Percentiles rank a stretch among this genome's conserved stretches.
These are phyloP conservation scores for Cylindrodendrum hubeiense DNA, from an alignment of 2,329 filamentous ascomycete genomes.

Conservation along the genomic window DNA sequence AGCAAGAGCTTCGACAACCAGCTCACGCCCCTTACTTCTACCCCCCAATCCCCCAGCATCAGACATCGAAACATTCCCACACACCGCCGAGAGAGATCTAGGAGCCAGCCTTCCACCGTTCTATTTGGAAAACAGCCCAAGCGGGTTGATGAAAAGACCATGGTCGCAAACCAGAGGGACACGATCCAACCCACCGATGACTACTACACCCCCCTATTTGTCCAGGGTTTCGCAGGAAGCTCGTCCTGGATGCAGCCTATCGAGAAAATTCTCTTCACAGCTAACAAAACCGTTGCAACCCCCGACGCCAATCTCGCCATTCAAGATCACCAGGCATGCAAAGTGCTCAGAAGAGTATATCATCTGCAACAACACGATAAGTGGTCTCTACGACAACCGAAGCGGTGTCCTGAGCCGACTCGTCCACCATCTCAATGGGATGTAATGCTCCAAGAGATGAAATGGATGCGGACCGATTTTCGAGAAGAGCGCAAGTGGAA, in stretches of 20 bases:
- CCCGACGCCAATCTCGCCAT: slow-evolving; percentile 86
- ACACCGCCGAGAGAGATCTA: slow-evolving; percentile 68
- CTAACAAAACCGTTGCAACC: slow-evolving; percentile 91
- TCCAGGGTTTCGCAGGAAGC: slow-evolving; percentile 67
- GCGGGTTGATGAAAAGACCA: slow-evolving; percentile 60
- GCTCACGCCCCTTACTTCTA: slow-evolving; percentile 57
- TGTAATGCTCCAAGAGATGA: slow-evolving; percentile 88
- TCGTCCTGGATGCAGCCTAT: slow-evolving; percentile 72
- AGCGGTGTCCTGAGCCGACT: slow-evolving; percentile 84
- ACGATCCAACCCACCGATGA: slow-evolving; percentile 65
- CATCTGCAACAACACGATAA: slow-evolving; percentile 90
- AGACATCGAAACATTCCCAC: slow-evolving; percentile 44
- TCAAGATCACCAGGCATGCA: slow-evolving; percentile 88
- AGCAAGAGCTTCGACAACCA: slow-evolving; percentile 49
- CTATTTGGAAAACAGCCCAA: slow-evolving; percentile 79
- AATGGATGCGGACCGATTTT: slow-evolving; percentile 98
- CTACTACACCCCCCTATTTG: slow-evolving; percentile 73
- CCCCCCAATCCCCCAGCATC: slow-evolving; percentile 56
- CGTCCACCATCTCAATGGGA: slow-evolving; percentile 87
- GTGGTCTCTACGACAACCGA: slow-evolving; percentile 92
- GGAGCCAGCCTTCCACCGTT: slow-evolving; percentile 78
- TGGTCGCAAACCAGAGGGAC: slow-evolving; percentile 56
- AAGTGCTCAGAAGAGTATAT: slow-evolving; percentile 88
- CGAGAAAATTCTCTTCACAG: slow-evolving; percentile 81
- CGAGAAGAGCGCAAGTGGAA: slow-evolving; percentile 96